Evolutionary conservation across 148 eudicot species (phyloP).

Genomic region (Nepenthes mirabilis): DNA sequence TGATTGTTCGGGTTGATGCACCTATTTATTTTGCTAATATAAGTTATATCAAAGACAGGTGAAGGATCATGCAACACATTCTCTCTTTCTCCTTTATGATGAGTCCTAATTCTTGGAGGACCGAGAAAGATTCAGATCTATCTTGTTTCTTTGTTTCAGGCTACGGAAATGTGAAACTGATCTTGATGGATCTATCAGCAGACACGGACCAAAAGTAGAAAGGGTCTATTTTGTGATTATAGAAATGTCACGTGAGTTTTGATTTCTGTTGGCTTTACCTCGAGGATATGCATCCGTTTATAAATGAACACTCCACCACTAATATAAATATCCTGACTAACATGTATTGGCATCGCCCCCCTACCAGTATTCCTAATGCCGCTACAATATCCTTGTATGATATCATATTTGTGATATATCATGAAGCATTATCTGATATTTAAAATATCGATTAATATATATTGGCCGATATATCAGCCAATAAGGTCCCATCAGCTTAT

Average conservation of each 20-base stretch:
- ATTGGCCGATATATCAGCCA: too few relatives aligned
- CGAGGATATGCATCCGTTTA: too few relatives aligned
- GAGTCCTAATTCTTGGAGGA: background rate
- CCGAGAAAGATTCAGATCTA: background rate
- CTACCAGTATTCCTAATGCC: too few relatives aligned
- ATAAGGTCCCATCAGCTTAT: too few relatives aligned
- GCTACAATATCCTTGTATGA: too few relatives aligned
- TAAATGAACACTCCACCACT: too few relatives aligned
- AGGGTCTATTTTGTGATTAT: constrained; percentile 69
- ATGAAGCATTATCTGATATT: too few relatives aligned
- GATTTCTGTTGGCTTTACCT: background rate
- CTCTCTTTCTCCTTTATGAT: background rate
- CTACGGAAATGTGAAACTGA: constrained; percentile 74
- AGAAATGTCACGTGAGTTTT: constrained; percentile 89
- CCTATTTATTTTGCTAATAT: constrained; percentile 97
- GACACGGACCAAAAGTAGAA: constrained; percentile 76
- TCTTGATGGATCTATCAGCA: constrained; percentile 32
- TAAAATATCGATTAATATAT: too few relatives aligned
- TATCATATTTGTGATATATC: too few relatives aligned
- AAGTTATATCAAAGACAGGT: constrained; percentile 95
- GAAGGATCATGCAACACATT: background rate
- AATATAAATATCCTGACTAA: too few relatives aligned
- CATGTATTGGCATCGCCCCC: too few relatives aligned
- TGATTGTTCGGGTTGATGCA: constrained; percentile 90
- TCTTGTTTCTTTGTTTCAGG: constrained; percentile 29